phyloP scores from a whole-genome alignment of 805 yeast genomes.

The Saccharomycopsis schoenii region DNA sequence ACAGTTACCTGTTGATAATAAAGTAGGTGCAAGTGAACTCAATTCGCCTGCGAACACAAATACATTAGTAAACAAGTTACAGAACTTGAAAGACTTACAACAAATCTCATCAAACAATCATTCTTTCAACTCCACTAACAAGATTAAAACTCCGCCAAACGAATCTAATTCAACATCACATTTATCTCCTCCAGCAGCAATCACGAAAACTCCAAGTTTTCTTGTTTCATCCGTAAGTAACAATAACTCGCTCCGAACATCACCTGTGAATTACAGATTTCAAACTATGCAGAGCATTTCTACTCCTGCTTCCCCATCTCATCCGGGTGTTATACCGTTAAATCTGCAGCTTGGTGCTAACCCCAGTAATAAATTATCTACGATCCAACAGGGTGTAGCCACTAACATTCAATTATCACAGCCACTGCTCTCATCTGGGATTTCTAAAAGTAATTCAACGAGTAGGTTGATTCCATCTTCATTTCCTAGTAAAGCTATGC shows the following conservation, averaged over 20 bases:
- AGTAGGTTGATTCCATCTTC: background rate
- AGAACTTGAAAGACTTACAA: background rate
- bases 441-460: background rate
- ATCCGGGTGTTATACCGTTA: background rate
- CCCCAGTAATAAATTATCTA: background rate
- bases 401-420: background rate
- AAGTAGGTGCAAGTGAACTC: background rate
- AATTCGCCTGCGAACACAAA: background rate
- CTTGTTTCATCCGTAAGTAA: background rate
- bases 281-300: background rate
- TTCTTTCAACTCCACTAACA: background rate
- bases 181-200: background rate
- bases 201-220: background rate
- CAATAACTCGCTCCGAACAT: background rate
- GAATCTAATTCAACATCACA: background rate
- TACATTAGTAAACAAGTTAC: background rate
- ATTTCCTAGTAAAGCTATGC: background rate
- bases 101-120: background rate
- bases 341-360: background rate
- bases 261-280: background rate
- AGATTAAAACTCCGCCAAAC: background rate
- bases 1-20: too few relatives aligned
- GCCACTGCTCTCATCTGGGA: background rate
- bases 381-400: background rate
- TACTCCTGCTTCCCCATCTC: background rate